Evolutionary conservation across 768 basidiomycete species (phyloP), one percentile per base, ranked within the genome.

Genomic region (Psilocybe cubensis): DNA sequence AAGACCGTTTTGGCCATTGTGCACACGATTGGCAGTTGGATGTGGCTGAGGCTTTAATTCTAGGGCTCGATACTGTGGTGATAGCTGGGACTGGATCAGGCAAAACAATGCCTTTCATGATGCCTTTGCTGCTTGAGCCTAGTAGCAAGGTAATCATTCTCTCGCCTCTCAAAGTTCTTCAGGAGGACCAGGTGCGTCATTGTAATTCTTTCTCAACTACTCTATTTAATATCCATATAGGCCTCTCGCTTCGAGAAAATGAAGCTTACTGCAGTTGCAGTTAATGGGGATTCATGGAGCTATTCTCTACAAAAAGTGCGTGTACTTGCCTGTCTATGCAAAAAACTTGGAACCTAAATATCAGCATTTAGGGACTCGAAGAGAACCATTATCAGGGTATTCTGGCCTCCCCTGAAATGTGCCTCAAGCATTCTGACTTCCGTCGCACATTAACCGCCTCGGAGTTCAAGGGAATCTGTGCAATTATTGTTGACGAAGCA

Each of bases 321-420:
- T 62, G 27, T 42, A 31, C 33, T 31, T 27, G 17, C 33, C 8
- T n/a, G 10, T 5, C 55, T 18, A n/a, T 38, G 2, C 21, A 20
- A 12, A 4, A 21, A 17, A 47, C 20, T 45, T 54, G 24, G 31
- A 38, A 4, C 25, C 35, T 3, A 31, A 35, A 46, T 42, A 35
- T 52, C 23, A 38, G n/a, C 21, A 4, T 35, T 3, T 31, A 74
- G 72, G 63, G 68, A 44, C 54, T 72, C 25, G 41, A 68, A 27
- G 25, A 57, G 3, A 54, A 60, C 29, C 62, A 61, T 3, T 61
- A 59, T 42, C 62, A 59, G 28, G 73, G 63, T 6, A 66, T 79
- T 4, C 45, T 78, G 21, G 68, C 72, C 0, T 76, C 73, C 4
- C 76, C 78, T 0, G 75, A 79, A 53, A 75, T 78, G 76, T 73